Evolutionary conservation across 371 early-diverging fungal genomes (phyloP), one percentile per base, ranked within the genome.

Genomic region (Conidiobolus incongruus): DNA sequence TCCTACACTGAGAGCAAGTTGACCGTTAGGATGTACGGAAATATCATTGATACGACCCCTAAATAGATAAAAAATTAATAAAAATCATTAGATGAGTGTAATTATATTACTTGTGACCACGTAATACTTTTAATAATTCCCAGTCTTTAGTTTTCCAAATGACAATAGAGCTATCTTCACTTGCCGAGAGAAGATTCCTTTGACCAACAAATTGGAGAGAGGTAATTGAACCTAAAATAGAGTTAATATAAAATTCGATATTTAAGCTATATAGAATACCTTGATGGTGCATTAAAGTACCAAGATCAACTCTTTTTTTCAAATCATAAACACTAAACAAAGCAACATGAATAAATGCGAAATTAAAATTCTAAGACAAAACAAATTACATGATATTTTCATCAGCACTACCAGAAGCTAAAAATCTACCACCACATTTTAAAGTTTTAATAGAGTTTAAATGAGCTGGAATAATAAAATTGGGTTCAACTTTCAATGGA

Each of bases 341-440:
- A 22, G 6, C 6, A 40, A 19, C 4, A 32, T 7, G 10, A 15
- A 26, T n/a, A 22, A 6, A 35, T 8, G 22, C 24, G 17, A 41
- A 12, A 41, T 2, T 48, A 13, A 5, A 12, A 16, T 39, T 32
- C n/a, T 43, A 17, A 20, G 40, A 4, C 23, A 28, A 22, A 10
- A 34, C 21, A 21, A 49, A 53, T 38, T 44, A 66, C 61, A 75
- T 80, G 40, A 95, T 79, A 52, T 81, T 68, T 60, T 96, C 97
- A 56, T 96, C 97, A 5, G 88, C 77, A 52, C 90, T 83, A 12
- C 97, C 97, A 1, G 97, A 86, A 1, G 92, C 93, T 49, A 96
- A 63, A 47, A 64, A 77, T 39, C 77, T 65, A 13, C 74, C 71
- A 21, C 80, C 76, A 22, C 75, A 59, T 6, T 81, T 72, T 21